A percentile compares a stretch with the other conserved stretches of the same genome.
Conservation (phyloP, 106 monocot genomes). For the Acorus gramineus region DNA sequence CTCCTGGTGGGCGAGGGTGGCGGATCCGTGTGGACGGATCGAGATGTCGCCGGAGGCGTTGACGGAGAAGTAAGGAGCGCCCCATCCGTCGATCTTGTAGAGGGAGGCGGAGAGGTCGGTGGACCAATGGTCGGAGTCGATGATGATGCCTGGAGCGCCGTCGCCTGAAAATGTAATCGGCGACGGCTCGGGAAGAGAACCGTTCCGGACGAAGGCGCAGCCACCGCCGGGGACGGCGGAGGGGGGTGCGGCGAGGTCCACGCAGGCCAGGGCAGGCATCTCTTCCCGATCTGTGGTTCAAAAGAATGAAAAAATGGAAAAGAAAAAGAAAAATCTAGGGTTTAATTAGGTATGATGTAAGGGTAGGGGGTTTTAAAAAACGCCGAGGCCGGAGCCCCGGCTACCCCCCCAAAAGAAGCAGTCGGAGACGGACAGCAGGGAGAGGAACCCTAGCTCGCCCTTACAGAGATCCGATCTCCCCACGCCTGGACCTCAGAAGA, state of each 20-base stretch:
- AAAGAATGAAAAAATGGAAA: conserved; percentile 12
- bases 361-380: conserved; percentile 86
- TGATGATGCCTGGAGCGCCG: conserved; percentile 24
- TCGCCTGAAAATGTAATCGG: conserved; percentile 47
- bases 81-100: conserved; percentile 89
- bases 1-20: conserved; percentile 70
- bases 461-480: conserved; percentile 27
- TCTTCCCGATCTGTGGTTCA: conserved; percentile 32
- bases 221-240: neutral
- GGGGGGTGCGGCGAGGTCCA: conserved; percentile 36
- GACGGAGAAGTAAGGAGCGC: conserved; percentile 81
- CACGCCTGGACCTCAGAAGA: conserved; percentile 75
- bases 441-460: conserved; percentile 21
- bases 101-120: conserved; percentile 64
- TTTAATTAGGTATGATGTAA: conserved; percentile 7
- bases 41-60: conserved; percentile 70
- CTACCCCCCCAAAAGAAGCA: conserved; percentile 95
- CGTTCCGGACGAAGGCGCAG: conserved; percentile 42
- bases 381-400: conserved; percentile 99
- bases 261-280: conserved; percentile 83
- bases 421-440: conserved; percentile 8
- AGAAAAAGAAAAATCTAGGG: conserved; percentile 4
- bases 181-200: conserved; percentile 46
- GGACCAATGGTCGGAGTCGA: conserved; percentile 32
- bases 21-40: conserved; percentile 47